Conservation (phyloP, 1,284 basidiomycete genomes). For the Naganishia sp. region DNA sequence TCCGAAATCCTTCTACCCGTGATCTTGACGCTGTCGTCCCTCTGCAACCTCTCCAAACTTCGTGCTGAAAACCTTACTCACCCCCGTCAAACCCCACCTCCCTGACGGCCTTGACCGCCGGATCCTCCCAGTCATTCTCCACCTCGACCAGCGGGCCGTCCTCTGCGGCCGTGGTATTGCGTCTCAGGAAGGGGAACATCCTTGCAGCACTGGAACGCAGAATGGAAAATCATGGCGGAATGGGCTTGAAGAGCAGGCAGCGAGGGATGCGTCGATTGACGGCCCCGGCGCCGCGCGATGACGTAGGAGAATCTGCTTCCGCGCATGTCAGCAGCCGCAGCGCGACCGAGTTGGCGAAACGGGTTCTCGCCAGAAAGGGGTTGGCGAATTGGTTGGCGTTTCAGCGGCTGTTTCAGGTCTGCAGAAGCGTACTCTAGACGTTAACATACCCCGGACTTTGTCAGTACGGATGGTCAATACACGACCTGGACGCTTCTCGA, state of each 20-base stretch:
- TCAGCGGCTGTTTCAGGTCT: too few relatives aligned
- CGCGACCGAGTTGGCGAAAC: too few relatives aligned
- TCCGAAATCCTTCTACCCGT: too few relatives aligned
- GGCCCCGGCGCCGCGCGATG: background rate
- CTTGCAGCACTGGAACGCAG: background rate
- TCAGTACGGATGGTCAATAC: too few relatives aligned
- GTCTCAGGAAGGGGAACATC: slow-evolving; percentile 20
- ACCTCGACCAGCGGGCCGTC: slow-evolving; percentile 2
- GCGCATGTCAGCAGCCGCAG: background rate
- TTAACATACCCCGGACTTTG: too few relatives aligned
- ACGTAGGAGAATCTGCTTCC: background rate
- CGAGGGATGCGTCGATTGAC: too few relatives aligned
- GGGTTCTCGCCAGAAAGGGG: too few relatives aligned
- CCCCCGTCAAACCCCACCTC: slow-evolving; percentile 8
- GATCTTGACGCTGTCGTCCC: background rate
- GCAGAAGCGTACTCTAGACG: too few relatives aligned
- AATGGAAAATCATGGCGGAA: background rate
- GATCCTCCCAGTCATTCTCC: slow-evolving; percentile 9
- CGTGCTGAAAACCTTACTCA: background rate
- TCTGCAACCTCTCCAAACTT: background rate
- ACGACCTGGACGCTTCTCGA: too few relatives aligned
- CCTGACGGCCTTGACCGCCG: slow-evolving; percentile 10
- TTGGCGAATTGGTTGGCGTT: too few relatives aligned
- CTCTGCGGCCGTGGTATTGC: slow-evolving; percentile 9
- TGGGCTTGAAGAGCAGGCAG: too few relatives aligned